A percentile compares a stretch with the other conserved stretches of the same genome.
phyloP scores from a whole-genome alignment of 495 filamentous ascomycete genomes.

The Trichodelitschia bisporula region DNA sequence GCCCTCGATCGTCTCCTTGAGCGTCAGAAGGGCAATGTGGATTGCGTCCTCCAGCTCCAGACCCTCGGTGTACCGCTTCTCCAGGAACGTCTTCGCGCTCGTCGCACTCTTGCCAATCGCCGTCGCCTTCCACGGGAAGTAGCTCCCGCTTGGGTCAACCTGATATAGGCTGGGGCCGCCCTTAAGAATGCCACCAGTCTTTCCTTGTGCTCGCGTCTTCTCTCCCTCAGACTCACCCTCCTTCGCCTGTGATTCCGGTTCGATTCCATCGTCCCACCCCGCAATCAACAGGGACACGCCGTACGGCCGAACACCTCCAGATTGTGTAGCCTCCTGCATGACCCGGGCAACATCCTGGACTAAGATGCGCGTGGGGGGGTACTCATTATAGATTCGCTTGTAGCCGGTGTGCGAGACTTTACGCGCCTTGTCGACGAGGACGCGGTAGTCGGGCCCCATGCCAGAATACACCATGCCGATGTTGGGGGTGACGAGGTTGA shows the following conservation, averaged over 20 bases:
- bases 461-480: conserved; percentile 99
- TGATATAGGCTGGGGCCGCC: conserved; percentile 95
- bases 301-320: conserved; percentile 92
- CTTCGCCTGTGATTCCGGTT: conserved; percentile 40
- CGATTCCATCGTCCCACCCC: conserved; percentile 91
- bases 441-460: conserved; percentile 96
- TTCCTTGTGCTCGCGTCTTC: conserved; percentile 41
- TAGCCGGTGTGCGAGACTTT: conserved; percentile 98
- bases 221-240: conserved; percentile 27
- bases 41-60: conserved; percentile 96
- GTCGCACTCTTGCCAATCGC: conserved; percentile 97
- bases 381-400: conserved; percentile 99
- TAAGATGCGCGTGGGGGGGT: conserved; percentile 92
- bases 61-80: conserved; percentile 95
- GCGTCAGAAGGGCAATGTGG: conserved; percentile 86
- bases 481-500: conserved; percentile 92
- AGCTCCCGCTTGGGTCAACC: conserved; percentile 88
- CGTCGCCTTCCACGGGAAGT: conserved; percentile 98
- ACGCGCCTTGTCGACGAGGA: conserved; percentile 88
- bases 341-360: conserved; percentile 95
- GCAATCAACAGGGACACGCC: conserved; percentile 88
- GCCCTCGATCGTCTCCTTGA: conserved; percentile 98
- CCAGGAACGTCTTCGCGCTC: conserved; percentile 91
- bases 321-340: conserved; percentile 97
- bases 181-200: conserved; percentile 88